Percentiles rank a stretch among this genome's conserved stretches.
Conservation (phyloP, 148 eudicot species). For the Vaccinium macrocarpon region DNA sequence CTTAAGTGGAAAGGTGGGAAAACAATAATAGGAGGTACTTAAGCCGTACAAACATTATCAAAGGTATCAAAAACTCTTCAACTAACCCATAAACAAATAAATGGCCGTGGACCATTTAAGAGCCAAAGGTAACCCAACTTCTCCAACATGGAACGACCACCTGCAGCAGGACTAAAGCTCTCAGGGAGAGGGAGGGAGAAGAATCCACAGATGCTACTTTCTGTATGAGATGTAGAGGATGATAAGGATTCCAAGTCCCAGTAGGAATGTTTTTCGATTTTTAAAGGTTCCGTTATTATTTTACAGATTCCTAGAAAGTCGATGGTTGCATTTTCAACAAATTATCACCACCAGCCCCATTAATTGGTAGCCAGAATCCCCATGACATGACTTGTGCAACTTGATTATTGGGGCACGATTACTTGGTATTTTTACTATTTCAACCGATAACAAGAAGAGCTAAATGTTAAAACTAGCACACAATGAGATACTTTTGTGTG, state of each 20-base stretch:
- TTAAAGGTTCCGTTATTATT: neutral
- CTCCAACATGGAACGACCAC: conserved; percentile 20
- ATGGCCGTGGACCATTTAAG: neutral
- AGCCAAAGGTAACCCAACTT: conserved; percentile 8
- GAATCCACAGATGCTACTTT: conserved; percentile 9
- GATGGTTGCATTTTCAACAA: conserved; percentile 9
- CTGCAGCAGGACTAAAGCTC: neutral
- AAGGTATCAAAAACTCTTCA: neutral
- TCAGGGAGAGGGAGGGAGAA: neutral
- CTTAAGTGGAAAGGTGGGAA: neutral
- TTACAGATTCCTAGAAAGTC: conserved; percentile 20
- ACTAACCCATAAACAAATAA: neutral
- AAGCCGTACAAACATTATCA: neutral
- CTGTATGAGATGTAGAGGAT: neutral
- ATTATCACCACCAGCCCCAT: conserved; percentile 13
- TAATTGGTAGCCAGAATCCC: neutral
- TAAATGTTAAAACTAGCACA: neutral
- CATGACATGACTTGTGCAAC: conserved; percentile 21
- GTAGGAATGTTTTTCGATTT: neutral
- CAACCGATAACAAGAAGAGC: neutral
- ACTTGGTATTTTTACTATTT: neutral
- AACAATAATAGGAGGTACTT: neutral
- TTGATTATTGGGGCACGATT: conserved; percentile 13
- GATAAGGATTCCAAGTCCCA: conserved; percentile 8
- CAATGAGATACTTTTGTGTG: neutral